Percentiles rank a stretch among this genome's conserved stretches.
Evolutionary conservation across 306 rosid species (phyloP).

Genomic region (Morella rubra): DNA sequence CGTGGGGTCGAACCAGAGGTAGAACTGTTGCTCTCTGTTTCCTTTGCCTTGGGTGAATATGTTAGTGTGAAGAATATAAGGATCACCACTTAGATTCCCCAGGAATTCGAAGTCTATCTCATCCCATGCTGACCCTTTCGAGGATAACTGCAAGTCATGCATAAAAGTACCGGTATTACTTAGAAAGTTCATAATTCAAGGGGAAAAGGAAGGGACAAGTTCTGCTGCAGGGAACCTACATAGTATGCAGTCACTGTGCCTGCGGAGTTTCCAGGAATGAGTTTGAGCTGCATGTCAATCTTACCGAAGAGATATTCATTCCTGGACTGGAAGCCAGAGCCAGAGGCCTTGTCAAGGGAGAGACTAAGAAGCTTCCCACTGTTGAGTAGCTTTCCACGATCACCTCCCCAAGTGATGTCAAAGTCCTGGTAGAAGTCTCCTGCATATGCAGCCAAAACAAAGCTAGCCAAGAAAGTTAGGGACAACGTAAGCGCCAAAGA

Average conservation of each 20-base stretch:
- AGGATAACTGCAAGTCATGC: slow-evolving; percentile 21
- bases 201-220: too few species aligned
- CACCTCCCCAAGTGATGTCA: slow-evolving; percentile 68
- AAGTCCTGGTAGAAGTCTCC: slow-evolving; percentile 47
- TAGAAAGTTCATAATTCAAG: too few species aligned
- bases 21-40: slow-evolving; percentile 41
- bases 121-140: slow-evolving; percentile 39
- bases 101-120: slow-evolving; percentile 47
- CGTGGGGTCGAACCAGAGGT: slow-evolving; percentile 47
- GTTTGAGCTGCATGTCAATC: background rate
- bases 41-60: slow-evolving; percentile 38
- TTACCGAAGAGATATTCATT: background rate
- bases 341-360: slow-evolving; percentile 62
- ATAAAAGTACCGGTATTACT: too few species aligned
- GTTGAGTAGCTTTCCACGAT: slow-evolving; percentile 50
- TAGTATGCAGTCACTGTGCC: slow-evolving; percentile 5
- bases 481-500: too few species aligned
- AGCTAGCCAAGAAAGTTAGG: background rate
- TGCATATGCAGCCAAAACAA: slow-evolving; percentile 23
- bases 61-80: slow-evolving; percentile 40
- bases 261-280: background rate
- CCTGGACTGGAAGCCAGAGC: slow-evolving; percentile 62
- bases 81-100: slow-evolving; percentile 42
- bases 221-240: background rate
- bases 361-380: slow-evolving; percentile 59